Evolutionary conservation across 257 asterid genomes (phyloP).

Genomic region (Ophiorrhiza pumila): DNA sequence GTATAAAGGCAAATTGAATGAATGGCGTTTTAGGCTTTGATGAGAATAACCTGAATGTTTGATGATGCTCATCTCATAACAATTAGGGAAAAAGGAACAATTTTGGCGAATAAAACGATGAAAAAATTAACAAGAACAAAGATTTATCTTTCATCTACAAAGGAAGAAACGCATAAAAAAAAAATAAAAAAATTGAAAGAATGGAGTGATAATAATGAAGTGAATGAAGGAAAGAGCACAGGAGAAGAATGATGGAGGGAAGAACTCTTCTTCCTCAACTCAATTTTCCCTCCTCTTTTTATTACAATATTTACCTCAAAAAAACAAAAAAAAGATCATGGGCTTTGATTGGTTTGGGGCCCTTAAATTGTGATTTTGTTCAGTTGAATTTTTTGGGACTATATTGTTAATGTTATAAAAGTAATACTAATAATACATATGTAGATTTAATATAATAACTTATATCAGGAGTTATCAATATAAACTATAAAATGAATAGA

Average conservation of each 20-base stretch:
- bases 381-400: too few species aligned
- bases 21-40: slow-evolving; percentile 31
- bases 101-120: background rate
- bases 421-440: too few species aligned
- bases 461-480: too few species aligned
- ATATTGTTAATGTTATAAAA: too few species aligned
- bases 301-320: too few species aligned
- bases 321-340: too few species aligned
- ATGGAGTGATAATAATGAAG: slow-evolving; percentile 14
- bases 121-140: too few species aligned
- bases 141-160: too few species aligned
- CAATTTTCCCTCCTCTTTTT: slow-evolving; percentile 53
- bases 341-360: too few species aligned
- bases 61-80: slow-evolving; percentile 33
- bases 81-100: background rate
- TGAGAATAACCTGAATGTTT: slow-evolving; percentile 45
- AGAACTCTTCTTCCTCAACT: background rate
- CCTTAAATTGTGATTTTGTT: too few species aligned
- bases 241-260: slow-evolving; percentile 7
- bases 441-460: too few species aligned
- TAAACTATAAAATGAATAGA: too few species aligned
- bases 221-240: slow-evolving; percentile 14
- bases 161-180: slow-evolving; percentile 4
- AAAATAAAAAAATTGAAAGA: background rate
- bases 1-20: slow-evolving; percentile 18